phyloP scores from a whole-genome alignment of 805 yeast species.

The Brettanomyces bruxellensis region DNA sequence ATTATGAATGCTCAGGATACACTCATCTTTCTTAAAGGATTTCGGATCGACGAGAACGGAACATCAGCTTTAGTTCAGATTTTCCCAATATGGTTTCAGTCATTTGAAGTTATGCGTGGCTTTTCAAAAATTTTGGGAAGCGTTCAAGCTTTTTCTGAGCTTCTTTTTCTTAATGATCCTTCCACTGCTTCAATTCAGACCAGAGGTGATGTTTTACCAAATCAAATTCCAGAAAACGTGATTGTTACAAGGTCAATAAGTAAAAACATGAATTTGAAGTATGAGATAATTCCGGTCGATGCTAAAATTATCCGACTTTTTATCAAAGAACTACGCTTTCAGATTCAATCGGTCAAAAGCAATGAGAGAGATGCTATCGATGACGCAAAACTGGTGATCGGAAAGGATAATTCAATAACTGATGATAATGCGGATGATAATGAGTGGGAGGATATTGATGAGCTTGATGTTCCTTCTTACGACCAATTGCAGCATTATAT shows the following conservation, averaged over 20 bases:
- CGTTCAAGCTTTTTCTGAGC: conserved; percentile 60
- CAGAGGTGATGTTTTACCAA: conserved; percentile 68
- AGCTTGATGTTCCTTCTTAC: conserved; percentile 51
- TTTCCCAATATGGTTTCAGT: conserved; percentile 72
- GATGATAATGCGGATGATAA: conserved; percentile 38
- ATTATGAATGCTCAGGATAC: conserved; percentile 54
- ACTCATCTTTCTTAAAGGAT: conserved; percentile 46
- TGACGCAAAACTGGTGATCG: conserved; percentile 12
- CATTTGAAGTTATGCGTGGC: conserved; percentile 77
- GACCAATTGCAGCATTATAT: conserved; percentile 55
- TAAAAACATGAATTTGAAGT: conserved; percentile 50
- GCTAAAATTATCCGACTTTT: conserved; percentile 67
- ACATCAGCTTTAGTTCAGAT: conserved; percentile 43
- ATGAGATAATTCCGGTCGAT: conserved; percentile 58
- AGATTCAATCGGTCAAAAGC: conserved; percentile 33
- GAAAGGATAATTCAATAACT: conserved; percentile 8
- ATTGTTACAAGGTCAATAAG: conserved; percentile 86
- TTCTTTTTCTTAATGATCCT: conserved; percentile 51
- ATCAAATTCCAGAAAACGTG: conserved; percentile 38
- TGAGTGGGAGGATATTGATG: conserved; percentile 76
- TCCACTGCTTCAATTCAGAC: conserved; percentile 46
- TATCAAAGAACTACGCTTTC: conserved; percentile 59
- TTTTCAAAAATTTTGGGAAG: conserved; percentile 58
- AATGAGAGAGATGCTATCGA: conserved; percentile 26
- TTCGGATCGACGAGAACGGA: conserved; percentile 18